Percentiles rank a stretch among this genome's conserved stretches.
Conservation (phyloP, 2,329 filamentous ascomycete genomes). For the Botryotinia convoluta region DNA sequence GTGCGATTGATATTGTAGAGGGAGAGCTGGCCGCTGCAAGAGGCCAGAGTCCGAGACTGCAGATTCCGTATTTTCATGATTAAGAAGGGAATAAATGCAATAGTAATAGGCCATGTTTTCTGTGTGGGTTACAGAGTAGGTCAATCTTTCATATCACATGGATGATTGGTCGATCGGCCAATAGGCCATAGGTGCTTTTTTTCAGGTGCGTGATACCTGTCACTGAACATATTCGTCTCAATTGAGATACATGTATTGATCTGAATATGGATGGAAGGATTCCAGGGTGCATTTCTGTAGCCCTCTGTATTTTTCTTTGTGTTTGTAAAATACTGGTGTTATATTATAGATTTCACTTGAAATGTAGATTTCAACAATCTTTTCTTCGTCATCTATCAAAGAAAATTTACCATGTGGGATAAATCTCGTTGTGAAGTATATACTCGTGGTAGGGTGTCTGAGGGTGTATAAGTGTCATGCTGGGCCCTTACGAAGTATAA, state of each 20-base stretch:
- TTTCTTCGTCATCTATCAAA: neutral
- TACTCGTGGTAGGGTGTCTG: neutral
- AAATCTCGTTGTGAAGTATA: neutral
- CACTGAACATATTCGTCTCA: neutral
- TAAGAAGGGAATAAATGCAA: neutral
- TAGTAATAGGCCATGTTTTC: no score
- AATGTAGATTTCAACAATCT: neutral
- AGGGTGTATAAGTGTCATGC: neutral
- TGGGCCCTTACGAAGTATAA: neutral
- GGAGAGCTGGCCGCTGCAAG: slow-evolving; percentile 10
- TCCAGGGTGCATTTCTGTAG: neutral
- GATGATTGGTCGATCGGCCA: no score
- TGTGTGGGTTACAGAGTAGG: neutral
- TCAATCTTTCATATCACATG: neutral
- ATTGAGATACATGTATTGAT: neutral
- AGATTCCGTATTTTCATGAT: neutral
- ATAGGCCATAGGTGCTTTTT: neutral
- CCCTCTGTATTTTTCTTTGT: no score
- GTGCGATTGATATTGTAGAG: slow-evolving; percentile 27
- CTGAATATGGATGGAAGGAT: neutral
- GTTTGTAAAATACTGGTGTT: neutral
- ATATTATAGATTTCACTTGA: neutral
- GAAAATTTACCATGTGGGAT: neutral
- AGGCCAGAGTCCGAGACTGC: neutral
- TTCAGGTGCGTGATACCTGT: neutral